These are phyloP conservation scores for Gamarada debralockiae DNA, from an alignment of 495 filamentous ascomycete species.

Conservation along the genomic window DNA sequence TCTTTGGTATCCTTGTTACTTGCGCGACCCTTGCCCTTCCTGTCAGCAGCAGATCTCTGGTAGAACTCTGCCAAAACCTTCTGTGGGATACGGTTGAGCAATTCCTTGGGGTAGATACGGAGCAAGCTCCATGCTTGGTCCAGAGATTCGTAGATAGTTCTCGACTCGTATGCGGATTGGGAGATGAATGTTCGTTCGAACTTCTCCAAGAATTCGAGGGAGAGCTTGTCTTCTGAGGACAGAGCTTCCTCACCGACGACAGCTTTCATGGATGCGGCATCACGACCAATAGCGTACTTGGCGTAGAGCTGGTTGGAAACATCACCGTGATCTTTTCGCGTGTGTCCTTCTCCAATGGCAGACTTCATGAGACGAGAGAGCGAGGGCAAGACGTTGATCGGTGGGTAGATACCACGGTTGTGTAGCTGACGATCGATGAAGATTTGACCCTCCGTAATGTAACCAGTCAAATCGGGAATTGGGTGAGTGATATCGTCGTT, in stretches of 20 bases:
- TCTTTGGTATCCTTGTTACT: slow-evolving; percentile 68
- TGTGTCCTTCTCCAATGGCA: slow-evolving; percentile 94
- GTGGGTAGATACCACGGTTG: slow-evolving; percentile 97
- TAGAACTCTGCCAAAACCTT: slow-evolving; percentile 94
- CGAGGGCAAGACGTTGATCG: slow-evolving; percentile 98
- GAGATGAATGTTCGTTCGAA: slow-evolving; percentile 93
- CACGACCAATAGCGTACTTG: slow-evolving; percentile 98
- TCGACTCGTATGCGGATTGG: slow-evolving; percentile 87
- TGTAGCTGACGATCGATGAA: slow-evolving; percentile 91
- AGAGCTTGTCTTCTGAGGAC: slow-evolving; percentile 93
- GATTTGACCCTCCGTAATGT: slow-evolving; percentile 99
- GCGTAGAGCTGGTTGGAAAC: slow-evolving; percentile 99
- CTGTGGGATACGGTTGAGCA: slow-evolving; percentile 95
- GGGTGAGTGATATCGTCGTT: slow-evolving; percentile 99
- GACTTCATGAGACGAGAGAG: slow-evolving; percentile 99
- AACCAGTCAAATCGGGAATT: slow-evolving; percentile 97
- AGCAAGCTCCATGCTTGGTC: slow-evolving; percentile 96
- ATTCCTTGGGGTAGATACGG: slow-evolving; percentile 93
- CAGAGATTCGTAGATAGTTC: slow-evolving; percentile 85
- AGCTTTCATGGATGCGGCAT: slow-evolving; percentile 98
- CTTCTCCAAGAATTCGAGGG: slow-evolving; percentile 96
- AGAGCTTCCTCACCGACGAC: slow-evolving; percentile 98
- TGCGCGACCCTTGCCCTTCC: slow-evolving; percentile 57
- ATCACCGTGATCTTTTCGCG: slow-evolving; percentile 92
- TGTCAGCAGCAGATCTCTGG: slow-evolving; percentile 56